Conservation (phyloP, 116 monocot genomes). For the Thalassia testudinum region DNA sequence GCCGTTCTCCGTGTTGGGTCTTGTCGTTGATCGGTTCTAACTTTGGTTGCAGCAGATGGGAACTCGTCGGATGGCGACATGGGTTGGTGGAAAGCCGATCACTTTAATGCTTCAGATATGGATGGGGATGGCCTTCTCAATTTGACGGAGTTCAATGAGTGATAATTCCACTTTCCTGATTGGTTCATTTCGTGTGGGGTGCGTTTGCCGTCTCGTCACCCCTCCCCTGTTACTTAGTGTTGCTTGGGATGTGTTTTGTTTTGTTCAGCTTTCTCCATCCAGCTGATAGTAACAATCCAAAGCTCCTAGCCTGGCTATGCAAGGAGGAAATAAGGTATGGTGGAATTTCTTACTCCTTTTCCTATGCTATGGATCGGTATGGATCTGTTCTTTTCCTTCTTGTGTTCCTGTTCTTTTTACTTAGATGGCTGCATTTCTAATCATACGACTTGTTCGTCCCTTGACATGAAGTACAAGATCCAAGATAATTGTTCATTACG, state of each 20-base stretch:
- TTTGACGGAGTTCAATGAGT: constrained; percentile 85
- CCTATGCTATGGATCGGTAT: no score
- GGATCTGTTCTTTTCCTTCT: no score
- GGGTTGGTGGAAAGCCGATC: constrained; percentile 89
- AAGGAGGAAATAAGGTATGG: constrained; percentile 82
- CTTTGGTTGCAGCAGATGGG: background rate
- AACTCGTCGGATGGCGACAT: constrained; percentile 4
- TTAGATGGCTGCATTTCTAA: no score
- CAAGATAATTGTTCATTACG: no score
- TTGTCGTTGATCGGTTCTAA: no score
- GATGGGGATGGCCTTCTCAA: constrained; percentile 79
- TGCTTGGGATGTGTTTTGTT: constrained; percentile 6
- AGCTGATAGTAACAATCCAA: constrained; percentile 68
- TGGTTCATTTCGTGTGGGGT: background rate
- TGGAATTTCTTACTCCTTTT: no score
- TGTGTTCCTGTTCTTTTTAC: no score
- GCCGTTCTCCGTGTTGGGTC: no score
- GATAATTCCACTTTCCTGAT: constrained; percentile 4
- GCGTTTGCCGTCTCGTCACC: background rate
- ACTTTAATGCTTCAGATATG: constrained; percentile 83
- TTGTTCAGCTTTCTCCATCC: constrained; percentile 94
- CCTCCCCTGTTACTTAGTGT: constrained; percentile 1
- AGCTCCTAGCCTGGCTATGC: constrained; percentile 68
- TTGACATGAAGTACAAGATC: no score
- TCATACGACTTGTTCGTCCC: no score